Evolutionary conservation across 2,329 filamentous ascomycete species (phyloP).

Genomic region (Penicillium polonicum): DNA sequence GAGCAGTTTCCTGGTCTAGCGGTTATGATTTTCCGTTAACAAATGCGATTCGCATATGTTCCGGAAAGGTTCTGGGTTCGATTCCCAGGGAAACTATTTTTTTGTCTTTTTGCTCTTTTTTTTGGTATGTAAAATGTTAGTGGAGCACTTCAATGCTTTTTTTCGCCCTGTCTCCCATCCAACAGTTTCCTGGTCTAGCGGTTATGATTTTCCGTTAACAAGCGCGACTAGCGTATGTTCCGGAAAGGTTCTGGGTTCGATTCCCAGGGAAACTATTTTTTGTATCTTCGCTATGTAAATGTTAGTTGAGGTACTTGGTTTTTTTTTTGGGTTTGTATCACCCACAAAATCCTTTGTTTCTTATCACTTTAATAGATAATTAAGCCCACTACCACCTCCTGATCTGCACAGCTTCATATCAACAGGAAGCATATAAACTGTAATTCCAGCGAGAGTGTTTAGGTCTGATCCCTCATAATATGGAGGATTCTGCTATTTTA

Average conservation of each 20-base stretch:
- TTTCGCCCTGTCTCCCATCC: not conserved
- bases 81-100: constrained; percentile 8
- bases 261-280: constrained; percentile 10
- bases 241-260: constrained; percentile 7
- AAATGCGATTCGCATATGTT: not conserved
- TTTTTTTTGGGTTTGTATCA: not conserved
- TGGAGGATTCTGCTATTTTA: too few species aligned
- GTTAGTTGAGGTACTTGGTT: not conserved
- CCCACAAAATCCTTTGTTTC: not conserved
- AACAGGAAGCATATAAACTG: too few species aligned
- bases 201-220: constrained; percentile 9
- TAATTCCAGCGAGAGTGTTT: too few species aligned
- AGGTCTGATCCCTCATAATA: too few species aligned
- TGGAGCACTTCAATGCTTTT: too few species aligned
- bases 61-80: constrained; percentile 10
- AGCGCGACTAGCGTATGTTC: not conserved
- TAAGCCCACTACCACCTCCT: not conserved
- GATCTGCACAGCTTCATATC: too few species aligned
- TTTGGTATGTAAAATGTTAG: too few species aligned
- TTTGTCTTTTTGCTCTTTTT: not conserved
- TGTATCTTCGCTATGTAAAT: not conserved
- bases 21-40: constrained; percentile 10
- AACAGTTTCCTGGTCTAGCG: constrained; percentile 1
- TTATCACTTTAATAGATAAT: not conserved
- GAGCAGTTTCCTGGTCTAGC: constrained; percentile 9